These are phyloP conservation scores for Trametes villosa DNA, from an alignment of 768 basidiomycete species.

Conservation along the genomic window DNA sequence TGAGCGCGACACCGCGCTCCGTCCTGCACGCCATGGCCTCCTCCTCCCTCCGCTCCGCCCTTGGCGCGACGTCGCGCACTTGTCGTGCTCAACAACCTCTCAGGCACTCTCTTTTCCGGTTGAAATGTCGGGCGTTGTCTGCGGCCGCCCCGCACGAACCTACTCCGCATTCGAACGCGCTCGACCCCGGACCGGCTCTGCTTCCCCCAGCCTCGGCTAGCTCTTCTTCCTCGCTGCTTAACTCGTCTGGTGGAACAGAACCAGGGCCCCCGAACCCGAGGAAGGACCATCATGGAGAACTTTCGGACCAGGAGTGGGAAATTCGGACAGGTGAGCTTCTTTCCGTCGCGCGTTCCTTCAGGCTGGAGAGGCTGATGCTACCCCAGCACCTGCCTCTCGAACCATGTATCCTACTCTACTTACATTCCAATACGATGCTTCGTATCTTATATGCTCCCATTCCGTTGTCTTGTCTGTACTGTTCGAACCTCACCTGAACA, in stretches of 20 bases:
- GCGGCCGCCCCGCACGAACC: not conserved
- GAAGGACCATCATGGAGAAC: conserved; percentile 22
- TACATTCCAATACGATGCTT: not conserved
- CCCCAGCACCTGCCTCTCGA: conserved; percentile 17
- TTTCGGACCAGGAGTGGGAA: conserved; percentile 80
- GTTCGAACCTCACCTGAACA: not conserved
- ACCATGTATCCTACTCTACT: conserved; percentile 9
- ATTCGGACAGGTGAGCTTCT: conserved; percentile 64
- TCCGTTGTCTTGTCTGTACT: too few species aligned
- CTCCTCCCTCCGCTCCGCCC: not conserved
- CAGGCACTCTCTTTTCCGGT: not conserved
- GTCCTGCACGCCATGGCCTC: not conserved
- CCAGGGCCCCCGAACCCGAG: not conserved
- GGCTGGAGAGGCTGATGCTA: conserved; percentile 36
- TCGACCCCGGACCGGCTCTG: not conserved
- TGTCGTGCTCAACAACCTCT: not conserved
- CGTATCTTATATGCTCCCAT: not conserved
- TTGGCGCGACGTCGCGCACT: not conserved
- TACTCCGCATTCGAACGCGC: not conserved
- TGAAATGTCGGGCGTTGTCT: not conserved
- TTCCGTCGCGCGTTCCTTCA: conserved; percentile 11
- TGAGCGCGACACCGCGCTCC: not conserved
- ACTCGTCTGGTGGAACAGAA: not conserved
- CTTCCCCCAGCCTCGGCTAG: not conserved
- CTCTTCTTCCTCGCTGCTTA: not conserved